Conservation (phyloP, 23 red algal species). For the Gracilariopsis chorda region DNA sequence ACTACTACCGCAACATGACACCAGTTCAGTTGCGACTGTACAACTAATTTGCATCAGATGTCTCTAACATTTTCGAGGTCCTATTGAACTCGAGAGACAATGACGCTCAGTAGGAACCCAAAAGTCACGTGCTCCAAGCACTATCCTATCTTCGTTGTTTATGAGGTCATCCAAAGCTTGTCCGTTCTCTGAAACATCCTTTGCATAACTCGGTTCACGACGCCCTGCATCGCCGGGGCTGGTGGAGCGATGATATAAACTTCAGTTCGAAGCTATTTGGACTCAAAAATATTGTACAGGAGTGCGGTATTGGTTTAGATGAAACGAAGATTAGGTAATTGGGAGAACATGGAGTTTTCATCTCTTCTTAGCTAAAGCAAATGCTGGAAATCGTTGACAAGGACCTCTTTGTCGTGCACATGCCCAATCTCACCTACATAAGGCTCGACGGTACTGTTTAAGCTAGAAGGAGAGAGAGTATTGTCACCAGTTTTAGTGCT, state of each 20-base stretch:
- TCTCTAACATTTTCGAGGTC: background rate
- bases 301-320: constrained; percentile 43
- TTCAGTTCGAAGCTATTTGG: constrained; percentile 24
- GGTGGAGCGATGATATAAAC: background rate
- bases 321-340: background rate
- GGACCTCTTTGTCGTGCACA: constrained; percentile 45
- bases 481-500: constrained; percentile 73
- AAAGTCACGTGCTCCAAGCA: too few species aligned
- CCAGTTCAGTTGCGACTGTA: constrained; percentile 57
- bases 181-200: background rate
- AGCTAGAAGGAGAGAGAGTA: constrained; percentile 32
- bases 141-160: too few species aligned
- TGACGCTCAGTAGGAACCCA: background rate
- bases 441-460: constrained; percentile 66
- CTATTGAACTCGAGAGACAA: background rate
- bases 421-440: constrained; percentile 58
- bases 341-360: constrained; percentile 58
- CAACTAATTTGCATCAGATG: constrained; percentile 30
- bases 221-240: too few species aligned
- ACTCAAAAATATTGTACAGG: constrained; percentile 31
- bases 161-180: too few species aligned
- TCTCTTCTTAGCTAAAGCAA: constrained; percentile 75
- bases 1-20: constrained; percentile 63
- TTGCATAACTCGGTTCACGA: background rate
- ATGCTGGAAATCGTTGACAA: too few species aligned